A percentile compares a stretch with the other conserved stretches of the same genome.
These are phyloP conservation scores for Auricularia cornea DNA, from an alignment of 768 basidiomycete genomes.

Conservation along the genomic window DNA sequence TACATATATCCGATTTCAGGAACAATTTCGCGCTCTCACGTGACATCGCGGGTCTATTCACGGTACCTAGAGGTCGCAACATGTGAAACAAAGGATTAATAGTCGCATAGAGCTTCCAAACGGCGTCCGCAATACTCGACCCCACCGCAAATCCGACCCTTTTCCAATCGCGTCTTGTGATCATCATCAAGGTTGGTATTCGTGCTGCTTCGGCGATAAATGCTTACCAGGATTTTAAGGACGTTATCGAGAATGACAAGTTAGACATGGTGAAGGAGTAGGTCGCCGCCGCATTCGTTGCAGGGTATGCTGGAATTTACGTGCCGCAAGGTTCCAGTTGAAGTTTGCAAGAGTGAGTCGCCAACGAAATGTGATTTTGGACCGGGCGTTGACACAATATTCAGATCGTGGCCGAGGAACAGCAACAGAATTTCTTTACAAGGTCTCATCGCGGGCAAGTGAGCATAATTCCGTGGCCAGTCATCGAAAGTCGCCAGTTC, in stretches of 20 bases:
- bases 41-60: constrained; percentile 53
- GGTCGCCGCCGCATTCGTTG: constrained; percentile 9
- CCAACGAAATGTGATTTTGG: no score
- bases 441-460: constrained; percentile 47
- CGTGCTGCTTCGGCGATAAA: neutral
- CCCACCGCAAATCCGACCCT: constrained; percentile 49
- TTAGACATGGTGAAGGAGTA: constrained; percentile 51
- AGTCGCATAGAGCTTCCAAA: constrained; percentile 12
- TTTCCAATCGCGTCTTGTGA: constrained; percentile 50
- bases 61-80: no score
- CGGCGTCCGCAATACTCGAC: constrained; percentile 36
- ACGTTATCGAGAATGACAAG: constrained; percentile 56
- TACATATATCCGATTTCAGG: no score
- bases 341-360: neutral
- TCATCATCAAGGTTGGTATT: constrained; percentile 55
- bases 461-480: constrained; percentile 57
- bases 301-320: neutral
- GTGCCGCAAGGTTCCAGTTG: neutral
- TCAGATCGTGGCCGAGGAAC: constrained; percentile 56
- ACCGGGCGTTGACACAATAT: no score
- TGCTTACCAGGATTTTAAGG: constrained; percentile 27
- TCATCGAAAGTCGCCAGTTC: constrained; percentile 55
- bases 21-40: constrained; percentile 57
- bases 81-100: no score
- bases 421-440: constrained; percentile 54